Base-by-base conservation (phyloP, 2,329 filamentous ascomycete species). In the Herpotrichia juniperi region DNA sequence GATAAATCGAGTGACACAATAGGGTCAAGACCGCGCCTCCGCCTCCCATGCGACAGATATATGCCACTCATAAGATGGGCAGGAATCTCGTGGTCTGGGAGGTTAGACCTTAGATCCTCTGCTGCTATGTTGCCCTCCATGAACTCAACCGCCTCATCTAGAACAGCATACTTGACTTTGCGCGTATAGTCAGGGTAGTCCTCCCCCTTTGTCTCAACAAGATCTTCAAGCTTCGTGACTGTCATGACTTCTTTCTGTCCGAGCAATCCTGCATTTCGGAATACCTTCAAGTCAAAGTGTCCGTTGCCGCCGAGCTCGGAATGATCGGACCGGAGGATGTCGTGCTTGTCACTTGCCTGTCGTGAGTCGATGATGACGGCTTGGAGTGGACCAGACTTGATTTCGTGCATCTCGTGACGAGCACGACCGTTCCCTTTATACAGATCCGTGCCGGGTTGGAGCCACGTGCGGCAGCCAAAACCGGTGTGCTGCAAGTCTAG, bases 401-500 rank as follows among this genome's bases (percentile, higher is more conserved):
- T 44, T 19, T 51, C 48, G 32, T 51, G 48, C 12, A 37, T 17
- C 17, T 51, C 48, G 25, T 51, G 48, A 31, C 42, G 46, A 8
- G 46, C 48, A 12, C 48, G 26, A 22, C 48, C 48, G 30, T 35
- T 44, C 9, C 48, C 48, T 34, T 51, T 51, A 17, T 51, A 46
- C 16, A 51, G 42, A 37, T 51, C 42, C 8, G 8, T 37, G 7
- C 34, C 34, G 5, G 28, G 26, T 24, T 34, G 21, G 3, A 51
- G 42, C 48, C 48, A 51, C 14, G 32, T n/a, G 16, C 48, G 48
- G 10, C 48, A 17, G 11, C 42, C 26, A 30, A 51, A 51, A 25
- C 48, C 48, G 22, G 43, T 51, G 48, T 51, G 48, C 22, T 45
- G 48, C n/a, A 51, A 42, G 34, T 47, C 48, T 24, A 49, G 42